A percentile compares a stretch with the other conserved stretches of the same genome.
phyloP scores from a whole-genome alignment of 805 yeast genomes.

The Candida lessepsii region DNA sequence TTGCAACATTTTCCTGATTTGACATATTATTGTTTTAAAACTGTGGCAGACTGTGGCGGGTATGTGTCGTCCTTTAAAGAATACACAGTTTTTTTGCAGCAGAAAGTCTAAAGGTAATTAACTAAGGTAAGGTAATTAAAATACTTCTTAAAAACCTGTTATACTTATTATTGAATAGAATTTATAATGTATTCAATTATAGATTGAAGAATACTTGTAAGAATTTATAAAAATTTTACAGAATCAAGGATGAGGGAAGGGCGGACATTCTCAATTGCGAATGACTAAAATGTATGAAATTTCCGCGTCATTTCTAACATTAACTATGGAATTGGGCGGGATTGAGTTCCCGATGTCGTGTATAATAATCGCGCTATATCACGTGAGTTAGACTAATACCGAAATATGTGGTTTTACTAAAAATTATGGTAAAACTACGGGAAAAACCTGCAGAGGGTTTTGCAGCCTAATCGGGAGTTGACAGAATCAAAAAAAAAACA shows the following conservation, averaged over 20 bases:
- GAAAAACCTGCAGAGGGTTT: neutral
- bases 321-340: neutral
- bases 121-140: no score
- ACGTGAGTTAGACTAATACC: neutral
- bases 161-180: no score
- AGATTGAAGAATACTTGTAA: no score
- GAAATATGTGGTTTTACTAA: neutral
- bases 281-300: no score
- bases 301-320: no score
- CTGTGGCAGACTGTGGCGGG: conserved; percentile 7
- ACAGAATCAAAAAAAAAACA: neutral
- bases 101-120: neutral
- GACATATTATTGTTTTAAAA: neutral
- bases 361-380: conserved; percentile 1
- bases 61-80: neutral
- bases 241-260: no score
- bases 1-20: conserved; percentile 3
- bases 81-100: conserved; percentile 3
- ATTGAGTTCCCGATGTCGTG: neutral
- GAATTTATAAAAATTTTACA: neutral
- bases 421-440: no score
- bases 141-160: no score
- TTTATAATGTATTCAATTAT: no score
- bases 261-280: no score
- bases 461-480: conserved; percentile 4